Percentiles rank a stretch among this genome's conserved stretches.
These are phyloP conservation scores for Xylaria sp. DNA, from an alignment of 2,329 filamentous ascomycete species.

Conservation along the genomic window DNA sequence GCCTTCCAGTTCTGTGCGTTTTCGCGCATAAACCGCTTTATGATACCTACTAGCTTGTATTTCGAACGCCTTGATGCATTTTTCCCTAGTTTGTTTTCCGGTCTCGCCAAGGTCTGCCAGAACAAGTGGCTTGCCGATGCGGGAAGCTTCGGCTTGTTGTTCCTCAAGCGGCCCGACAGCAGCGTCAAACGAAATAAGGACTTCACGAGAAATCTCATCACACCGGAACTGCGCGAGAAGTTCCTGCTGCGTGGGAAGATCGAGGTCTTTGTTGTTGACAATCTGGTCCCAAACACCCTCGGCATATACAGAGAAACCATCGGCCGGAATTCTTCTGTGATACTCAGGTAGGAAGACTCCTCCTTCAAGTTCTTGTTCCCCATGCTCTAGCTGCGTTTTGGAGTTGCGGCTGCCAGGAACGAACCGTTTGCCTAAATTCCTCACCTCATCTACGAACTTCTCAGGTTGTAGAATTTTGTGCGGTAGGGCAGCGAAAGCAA, in stretches of 20 bases:
- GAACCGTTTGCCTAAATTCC: constrained; percentile 83
- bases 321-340: constrained; percentile 92
- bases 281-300: constrained; percentile 98
- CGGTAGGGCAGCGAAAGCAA: constrained; percentile 92
- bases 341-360: constrained; percentile 93
- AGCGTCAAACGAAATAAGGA: constrained; percentile 83
- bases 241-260: constrained; percentile 96
- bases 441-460: constrained; percentile 83
- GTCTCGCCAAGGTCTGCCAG: constrained; percentile 77
- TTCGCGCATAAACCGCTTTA: constrained; percentile 91
- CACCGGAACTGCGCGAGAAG: constrained; percentile 96
- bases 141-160: constrained; percentile 78
- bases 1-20: constrained; percentile 82
- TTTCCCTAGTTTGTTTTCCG: constrained; percentile 76
- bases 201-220: constrained; percentile 94
- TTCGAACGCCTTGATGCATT: constrained; percentile 86
- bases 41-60: constrained; percentile 93
- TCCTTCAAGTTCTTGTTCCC: constrained; percentile 78
- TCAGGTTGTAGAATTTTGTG: constrained; percentile 97
- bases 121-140: constrained; percentile 77
- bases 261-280: constrained; percentile 97
- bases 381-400: constrained; percentile 66
- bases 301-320: constrained; percentile 95
- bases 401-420: constrained; percentile 79
- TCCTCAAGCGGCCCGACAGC: constrained; percentile 87